Evolutionary conservation across 257 asterid species (phyloP), one percentile per base, ranked within the genome.

Genomic region (Ocimum tenuiflorum): DNA sequence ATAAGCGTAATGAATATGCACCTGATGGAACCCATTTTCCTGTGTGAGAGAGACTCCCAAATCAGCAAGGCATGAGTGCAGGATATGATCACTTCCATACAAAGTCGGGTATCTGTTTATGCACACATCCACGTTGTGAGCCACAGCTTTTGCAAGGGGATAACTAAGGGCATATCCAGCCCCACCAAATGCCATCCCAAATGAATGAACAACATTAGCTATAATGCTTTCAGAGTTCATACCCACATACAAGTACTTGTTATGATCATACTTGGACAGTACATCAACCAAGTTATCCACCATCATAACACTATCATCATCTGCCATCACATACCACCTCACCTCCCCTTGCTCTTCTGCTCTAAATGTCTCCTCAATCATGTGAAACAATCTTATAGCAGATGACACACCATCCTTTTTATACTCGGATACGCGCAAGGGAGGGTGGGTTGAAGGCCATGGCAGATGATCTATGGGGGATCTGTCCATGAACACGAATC

Each of bases 171-270:
- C 84, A 62, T 67, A 81, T 20, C 82, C 83, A 56, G 72, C 83
- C 24, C 82, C 86, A 60, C 84, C 86, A 74, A 78, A 82, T 18
- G 76, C 91, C 84, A 78, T 78, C 13, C 73, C 86, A 69, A 81
- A 85, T 38, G 91, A 78, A 48, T 50, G 43, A 7, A 57, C 8
- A 58, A 11, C 69, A 63, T 85, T 82, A 0, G 78, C 67, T 5
- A 70, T 51, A 12, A 78, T 42, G 15, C 78, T 67, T 58, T 85
- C 91, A 0, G 88, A 85, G n/a, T 59, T 69, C 85, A 78, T 80
- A 70, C 88, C 84, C 12, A 82, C 17, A 22, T 80, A 85, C 51
- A 50, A 82, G n/a, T 75, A 79, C 64, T 78, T 85, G 5, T 31
- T 56, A 15, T 85, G 81, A 74, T 85, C 86, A 53, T 85, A 80